Evolutionary conservation across 345 rosid genomes (phyloP).

Genomic region (Camelina neglecta): DNA sequence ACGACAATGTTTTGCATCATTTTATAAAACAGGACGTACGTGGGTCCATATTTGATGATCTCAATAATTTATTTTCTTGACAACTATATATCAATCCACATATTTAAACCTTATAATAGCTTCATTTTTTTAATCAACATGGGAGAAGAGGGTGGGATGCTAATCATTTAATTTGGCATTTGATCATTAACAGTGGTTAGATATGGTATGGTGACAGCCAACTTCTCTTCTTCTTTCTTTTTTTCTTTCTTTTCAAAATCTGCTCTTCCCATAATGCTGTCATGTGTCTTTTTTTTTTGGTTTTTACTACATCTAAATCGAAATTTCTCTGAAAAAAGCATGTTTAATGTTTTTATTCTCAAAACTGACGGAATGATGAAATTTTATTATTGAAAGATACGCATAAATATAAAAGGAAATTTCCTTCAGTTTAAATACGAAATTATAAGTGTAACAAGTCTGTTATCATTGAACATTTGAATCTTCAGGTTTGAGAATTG

Average conservation of each 20-base stretch:
- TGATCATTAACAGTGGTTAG: slow-evolving; percentile 32
- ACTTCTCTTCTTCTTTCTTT: neutral
- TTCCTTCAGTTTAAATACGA: neutral
- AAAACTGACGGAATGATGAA: neutral
- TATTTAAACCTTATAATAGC: neutral
- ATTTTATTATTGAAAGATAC: neutral
- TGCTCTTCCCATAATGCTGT: neutral
- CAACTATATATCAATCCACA: slow-evolving; percentile 35
- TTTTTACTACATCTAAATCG: neutral
- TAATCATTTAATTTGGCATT: slow-evolving; percentile 31
- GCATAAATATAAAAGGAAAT: neutral
- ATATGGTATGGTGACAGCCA: slow-evolving; percentile 25
- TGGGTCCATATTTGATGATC: slow-evolving; percentile 33
- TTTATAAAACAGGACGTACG: neutral
- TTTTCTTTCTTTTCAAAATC: neutral
- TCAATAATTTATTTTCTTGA: slow-evolving; percentile 15
- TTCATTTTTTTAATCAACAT: slow-evolving; percentile 23
- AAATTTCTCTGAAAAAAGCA: too few relatives aligned
- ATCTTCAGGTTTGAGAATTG: neutral
- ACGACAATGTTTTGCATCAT: slow-evolving; percentile 24
- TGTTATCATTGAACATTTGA: neutral
- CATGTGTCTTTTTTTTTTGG: neutral
- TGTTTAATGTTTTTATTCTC: neutral
- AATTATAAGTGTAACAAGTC: neutral
- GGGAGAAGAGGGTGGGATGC: slow-evolving; percentile 19